A percentile compares a stretch with the other conserved stretches of the same genome.
phyloP scores from a whole-genome alignment of 768 basidiomycete species.

The Suillus tomentosus region DNA sequence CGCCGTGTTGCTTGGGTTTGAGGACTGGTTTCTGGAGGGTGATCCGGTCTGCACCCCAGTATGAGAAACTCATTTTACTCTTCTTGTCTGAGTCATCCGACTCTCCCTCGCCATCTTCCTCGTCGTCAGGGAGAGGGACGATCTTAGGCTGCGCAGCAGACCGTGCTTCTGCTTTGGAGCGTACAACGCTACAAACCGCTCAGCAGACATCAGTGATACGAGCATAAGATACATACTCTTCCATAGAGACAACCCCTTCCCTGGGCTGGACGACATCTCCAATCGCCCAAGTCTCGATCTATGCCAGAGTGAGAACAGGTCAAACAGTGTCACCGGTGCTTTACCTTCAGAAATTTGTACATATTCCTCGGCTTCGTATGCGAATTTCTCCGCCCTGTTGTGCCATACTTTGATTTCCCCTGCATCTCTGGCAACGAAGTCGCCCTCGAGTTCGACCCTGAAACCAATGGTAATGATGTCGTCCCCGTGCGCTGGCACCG shows the following conservation, averaged over 20 bases:
- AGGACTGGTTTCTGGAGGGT: conserved; percentile 79
- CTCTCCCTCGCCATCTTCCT: conserved; percentile 54
- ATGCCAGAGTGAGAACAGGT: conserved; percentile 7
- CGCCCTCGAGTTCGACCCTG: conserved; percentile 65
- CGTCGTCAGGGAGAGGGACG: conserved; percentile 68
- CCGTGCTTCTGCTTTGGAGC: conserved; percentile 64
- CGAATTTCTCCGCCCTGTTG: conserved; percentile 71
- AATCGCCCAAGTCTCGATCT: conserved; percentile 90
- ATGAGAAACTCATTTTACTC: conserved; percentile 93
- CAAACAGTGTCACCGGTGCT: neutral
- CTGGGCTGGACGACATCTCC: conserved; percentile 73
- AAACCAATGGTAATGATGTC: conserved; percentile 78
- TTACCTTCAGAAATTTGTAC: conserved; percentile 89
- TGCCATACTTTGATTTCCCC: conserved; percentile 83
- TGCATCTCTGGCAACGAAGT: conserved; percentile 83
- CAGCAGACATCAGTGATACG: conserved; percentile 14
- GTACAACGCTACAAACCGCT: conserved; percentile 55
- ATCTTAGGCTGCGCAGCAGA: conserved; percentile 62
- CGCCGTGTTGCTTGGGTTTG: conserved; percentile 43
- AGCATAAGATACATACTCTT: conserved; percentile 63
- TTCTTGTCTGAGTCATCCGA: conserved; percentile 88
- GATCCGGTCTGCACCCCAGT: conserved; percentile 91
- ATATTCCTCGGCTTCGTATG: conserved; percentile 87
- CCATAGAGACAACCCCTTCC: conserved; percentile 86
- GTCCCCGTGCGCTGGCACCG: conserved; percentile 90